These are phyloP conservation scores for Aphanoascus verrucosus DNA, from an alignment of 2,329 filamentous ascomycete genomes.

Conservation along the genomic window DNA sequence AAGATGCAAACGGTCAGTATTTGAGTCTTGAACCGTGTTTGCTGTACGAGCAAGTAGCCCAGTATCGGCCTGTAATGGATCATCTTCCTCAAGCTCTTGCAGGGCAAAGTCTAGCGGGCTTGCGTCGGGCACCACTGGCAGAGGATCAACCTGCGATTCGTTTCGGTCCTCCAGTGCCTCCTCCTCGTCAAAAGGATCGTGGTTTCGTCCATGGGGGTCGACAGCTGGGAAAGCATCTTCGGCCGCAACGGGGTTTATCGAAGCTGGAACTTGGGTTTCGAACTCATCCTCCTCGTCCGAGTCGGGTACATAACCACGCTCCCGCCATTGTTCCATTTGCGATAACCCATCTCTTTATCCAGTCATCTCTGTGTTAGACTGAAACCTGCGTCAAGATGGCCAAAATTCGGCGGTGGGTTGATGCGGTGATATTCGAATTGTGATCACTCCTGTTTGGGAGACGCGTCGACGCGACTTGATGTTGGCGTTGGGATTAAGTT, in stretches of 20 bases:
- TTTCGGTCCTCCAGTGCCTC: not conserved
- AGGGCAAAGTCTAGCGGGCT: not conserved
- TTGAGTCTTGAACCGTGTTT: not conserved
- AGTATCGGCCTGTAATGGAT: constrained; percentile 10
- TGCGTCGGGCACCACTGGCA: not conserved
- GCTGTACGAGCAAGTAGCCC: not conserved
- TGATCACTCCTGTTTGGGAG: not conserved
- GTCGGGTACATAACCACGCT: constrained; percentile 43
- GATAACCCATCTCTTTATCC: constrained; percentile 9
- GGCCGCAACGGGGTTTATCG: not conserved
- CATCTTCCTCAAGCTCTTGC: constrained; percentile 3
- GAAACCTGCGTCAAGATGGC: not conserved
- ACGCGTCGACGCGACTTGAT: not conserved
- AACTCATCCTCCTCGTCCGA: constrained; percentile 39
- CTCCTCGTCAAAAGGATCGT: not conserved
- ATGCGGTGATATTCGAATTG: not conserved
- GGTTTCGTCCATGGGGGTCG: not conserved
- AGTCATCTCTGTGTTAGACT: not conserved
- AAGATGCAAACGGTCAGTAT: not conserved
- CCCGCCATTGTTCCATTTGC: constrained; percentile 40
- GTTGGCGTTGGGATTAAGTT: not conserved
- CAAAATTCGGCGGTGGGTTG: not conserved
- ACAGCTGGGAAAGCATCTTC: not conserved
- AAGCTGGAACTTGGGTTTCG: constrained; percentile 23
- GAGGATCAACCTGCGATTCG: not conserved